These are phyloP conservation scores for Nothophoma quercina DNA, from an alignment of 2,329 filamentous ascomycete genomes.

Conservation along the genomic window DNA sequence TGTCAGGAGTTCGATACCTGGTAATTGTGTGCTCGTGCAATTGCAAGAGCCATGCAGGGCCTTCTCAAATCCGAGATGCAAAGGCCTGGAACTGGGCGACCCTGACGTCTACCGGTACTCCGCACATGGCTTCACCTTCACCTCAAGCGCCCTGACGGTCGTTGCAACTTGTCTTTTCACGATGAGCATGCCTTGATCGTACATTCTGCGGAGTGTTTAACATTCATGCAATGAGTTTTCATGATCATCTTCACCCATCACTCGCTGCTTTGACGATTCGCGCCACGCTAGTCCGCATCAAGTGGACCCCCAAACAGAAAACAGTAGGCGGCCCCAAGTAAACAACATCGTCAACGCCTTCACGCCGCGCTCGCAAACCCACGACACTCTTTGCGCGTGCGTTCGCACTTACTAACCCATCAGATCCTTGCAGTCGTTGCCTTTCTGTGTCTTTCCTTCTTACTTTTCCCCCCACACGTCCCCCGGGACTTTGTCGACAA, in stretches of 20 bases:
- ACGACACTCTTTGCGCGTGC: slow-evolving; percentile 13
- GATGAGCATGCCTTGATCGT: background rate
- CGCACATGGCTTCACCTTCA: background rate
- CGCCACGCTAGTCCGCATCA: slow-evolving; percentile 6
- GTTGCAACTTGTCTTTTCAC: background rate
- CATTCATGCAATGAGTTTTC: background rate
- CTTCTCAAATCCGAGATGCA: too few relatives aligned
- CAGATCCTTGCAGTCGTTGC: background rate
- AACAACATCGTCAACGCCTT: slow-evolving; percentile 14
- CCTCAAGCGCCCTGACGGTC: background rate
- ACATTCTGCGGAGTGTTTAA: too few relatives aligned
- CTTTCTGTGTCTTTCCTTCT: slow-evolving; percentile 13
- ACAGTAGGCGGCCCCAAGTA: slow-evolving; percentile 14
- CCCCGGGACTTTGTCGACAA: slow-evolving; percentile 36
- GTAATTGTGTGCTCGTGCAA: background rate
- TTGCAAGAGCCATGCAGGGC: too few relatives aligned
- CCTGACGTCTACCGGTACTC: too few relatives aligned
- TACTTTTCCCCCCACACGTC: slow-evolving; percentile 19
- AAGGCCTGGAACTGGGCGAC: too few relatives aligned
- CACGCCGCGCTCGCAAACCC: slow-evolving; percentile 4
- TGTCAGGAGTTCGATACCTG: background rate
- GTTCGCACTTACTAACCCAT: slow-evolving; percentile 8
- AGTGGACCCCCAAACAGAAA: slow-evolving; percentile 20
- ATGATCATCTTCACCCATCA: background rate
- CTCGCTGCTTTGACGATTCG: slow-evolving; percentile 7